Conservation (phyloP, 129 eudicot species). For the Daucus carota region DNA sequence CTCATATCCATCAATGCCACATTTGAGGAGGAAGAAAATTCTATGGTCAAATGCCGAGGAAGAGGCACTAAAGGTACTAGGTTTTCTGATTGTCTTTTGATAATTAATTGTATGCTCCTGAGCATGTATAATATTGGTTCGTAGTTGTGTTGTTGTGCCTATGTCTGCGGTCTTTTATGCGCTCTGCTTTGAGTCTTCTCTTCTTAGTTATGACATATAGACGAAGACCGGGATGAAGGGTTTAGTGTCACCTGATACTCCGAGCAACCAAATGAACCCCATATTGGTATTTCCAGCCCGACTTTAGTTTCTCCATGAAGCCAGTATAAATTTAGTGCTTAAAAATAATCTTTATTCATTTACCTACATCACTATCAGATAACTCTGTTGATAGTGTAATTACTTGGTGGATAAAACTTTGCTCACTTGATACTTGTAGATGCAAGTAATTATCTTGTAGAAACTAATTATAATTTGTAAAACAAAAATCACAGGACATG, state of each 20-base stretch:
- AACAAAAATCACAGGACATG: no score
- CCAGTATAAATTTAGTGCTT: not conserved
- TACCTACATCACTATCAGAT: not conserved
- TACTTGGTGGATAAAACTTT: no score
- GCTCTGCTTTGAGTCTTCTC: not conserved
- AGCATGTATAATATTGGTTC: not conserved
- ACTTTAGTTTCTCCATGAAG: not conserved
- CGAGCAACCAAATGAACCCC: not conserved
- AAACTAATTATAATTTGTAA: not conserved
- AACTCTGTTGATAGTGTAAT: not conserved
- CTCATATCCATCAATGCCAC: conserved; percentile 32
- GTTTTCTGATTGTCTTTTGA: not conserved
- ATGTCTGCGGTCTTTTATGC: not conserved
- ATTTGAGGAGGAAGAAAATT: conserved; percentile 36
- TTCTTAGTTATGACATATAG: not conserved
- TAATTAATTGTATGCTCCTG: not conserved
- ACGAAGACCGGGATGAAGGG: not conserved
- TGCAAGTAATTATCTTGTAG: not conserved
- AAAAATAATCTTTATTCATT: not conserved
- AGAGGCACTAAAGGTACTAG: conserved; percentile 49
- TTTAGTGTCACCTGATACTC: not conserved
- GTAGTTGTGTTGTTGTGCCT: not conserved
- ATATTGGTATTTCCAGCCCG: not conserved
- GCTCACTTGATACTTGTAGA: not conserved
- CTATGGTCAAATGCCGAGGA: conserved; percentile 64